Evolutionary conservation across 257 asterid species (phyloP).

Genomic region (Linderniella brevidens): DNA sequence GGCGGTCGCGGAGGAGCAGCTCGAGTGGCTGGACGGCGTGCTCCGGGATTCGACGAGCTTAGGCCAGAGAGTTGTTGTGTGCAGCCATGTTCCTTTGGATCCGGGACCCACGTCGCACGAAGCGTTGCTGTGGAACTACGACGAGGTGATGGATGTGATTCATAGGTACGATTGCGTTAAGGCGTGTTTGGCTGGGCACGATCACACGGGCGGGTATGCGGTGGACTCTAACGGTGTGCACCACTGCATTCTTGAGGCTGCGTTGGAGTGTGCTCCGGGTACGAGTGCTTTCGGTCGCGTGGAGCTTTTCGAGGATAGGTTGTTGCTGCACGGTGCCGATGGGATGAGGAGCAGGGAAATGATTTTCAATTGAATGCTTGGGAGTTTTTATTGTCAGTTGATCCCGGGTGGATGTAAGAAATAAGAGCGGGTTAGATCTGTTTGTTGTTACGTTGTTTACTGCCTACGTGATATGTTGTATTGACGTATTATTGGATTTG

Average conservation of each 20-base stretch:
- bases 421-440: too few species aligned
- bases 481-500: too few species aligned
- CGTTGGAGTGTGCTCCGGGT: constrained; percentile 85
- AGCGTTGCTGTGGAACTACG: constrained; percentile 69
- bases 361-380: constrained; percentile 21
- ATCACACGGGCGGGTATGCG: constrained; percentile 54
- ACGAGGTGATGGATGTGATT: constrained; percentile 79
- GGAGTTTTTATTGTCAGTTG: too few species aligned
- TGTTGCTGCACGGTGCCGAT: constrained; percentile 47
- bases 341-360: constrained; percentile 55
- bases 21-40: constrained; percentile 64
- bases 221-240: constrained; percentile 68
- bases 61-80: constrained; percentile 58
- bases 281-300: constrained; percentile 56
- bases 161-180: constrained; percentile 66
- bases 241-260: constrained; percentile 85
- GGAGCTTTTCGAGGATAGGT: constrained; percentile 50
- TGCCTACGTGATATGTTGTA: too few species aligned
- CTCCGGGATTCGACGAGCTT: constrained; percentile 41
- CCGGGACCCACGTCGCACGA: constrained; percentile 37
- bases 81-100: constrained; percentile 74
- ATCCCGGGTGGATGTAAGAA: too few species aligned
- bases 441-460: too few species aligned
- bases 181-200: constrained; percentile 79
- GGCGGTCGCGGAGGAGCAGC: constrained; percentile 68